A percentile compares a stretch with the other conserved stretches of the same genome.
phyloP scores from a whole-genome alignment of 2,329 filamentous ascomycete species.

The Claviceps sorghi region DNA sequence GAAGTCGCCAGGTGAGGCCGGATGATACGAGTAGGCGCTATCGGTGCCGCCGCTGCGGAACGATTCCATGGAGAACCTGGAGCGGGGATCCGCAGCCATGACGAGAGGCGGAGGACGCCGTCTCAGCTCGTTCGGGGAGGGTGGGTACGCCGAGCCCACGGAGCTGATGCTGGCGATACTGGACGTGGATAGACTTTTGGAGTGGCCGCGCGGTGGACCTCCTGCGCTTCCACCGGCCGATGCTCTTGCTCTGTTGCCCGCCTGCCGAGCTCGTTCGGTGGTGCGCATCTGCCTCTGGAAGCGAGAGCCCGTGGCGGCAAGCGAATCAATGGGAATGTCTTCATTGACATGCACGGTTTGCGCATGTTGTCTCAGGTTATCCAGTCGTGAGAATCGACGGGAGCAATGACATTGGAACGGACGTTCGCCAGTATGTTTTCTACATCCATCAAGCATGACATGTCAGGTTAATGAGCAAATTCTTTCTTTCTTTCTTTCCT shows the following conservation, averaged over 20 bases:
- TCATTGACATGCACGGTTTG: constrained; percentile 97
- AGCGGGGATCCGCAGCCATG: constrained; percentile 60
- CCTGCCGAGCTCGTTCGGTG: constrained; percentile 61
- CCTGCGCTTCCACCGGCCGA: constrained; percentile 62
- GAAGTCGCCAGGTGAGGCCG: constrained; percentile 56
- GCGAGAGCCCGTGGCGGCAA: constrained; percentile 80
- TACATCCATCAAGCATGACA: constrained; percentile 19
- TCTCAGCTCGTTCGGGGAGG: constrained; percentile 46
- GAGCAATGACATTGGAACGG: constrained; percentile 95
- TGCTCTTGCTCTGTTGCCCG: constrained; percentile 57
- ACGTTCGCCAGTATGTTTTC: constrained; percentile 93
- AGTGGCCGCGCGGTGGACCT: constrained; percentile 62
- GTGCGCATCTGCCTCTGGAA: constrained; percentile 83
- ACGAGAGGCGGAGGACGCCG: constrained; percentile 68
- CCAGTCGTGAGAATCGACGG: constrained; percentile 79
- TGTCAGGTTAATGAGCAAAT: background rate
- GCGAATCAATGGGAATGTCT: constrained; percentile 84
- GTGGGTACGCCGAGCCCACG: constrained; percentile 47
- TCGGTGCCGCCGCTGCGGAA: constrained; percentile 51
- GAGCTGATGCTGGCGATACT: constrained; percentile 68
- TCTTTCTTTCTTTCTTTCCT: no score
- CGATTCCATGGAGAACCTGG: constrained; percentile 52
- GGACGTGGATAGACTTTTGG: constrained; percentile 72
- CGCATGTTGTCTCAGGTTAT: constrained; percentile 92
- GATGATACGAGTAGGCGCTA: constrained; percentile 46